These are phyloP conservation scores for Silene noctiflora DNA, from an alignment of 179 eudicot genomes.

Conservation along the genomic window DNA sequence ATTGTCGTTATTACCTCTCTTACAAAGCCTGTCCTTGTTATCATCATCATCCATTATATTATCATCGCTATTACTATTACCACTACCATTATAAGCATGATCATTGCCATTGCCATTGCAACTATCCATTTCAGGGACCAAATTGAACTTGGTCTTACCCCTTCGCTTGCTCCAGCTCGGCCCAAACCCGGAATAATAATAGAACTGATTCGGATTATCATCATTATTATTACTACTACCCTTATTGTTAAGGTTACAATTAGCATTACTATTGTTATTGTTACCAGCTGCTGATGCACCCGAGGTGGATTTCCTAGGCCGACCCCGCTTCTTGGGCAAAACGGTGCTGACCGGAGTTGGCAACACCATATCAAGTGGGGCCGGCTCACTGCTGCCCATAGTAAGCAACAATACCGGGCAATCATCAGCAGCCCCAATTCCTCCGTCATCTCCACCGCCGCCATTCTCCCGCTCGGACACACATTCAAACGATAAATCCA, in stretches of 20 bases:
- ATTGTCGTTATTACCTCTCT: background rate
- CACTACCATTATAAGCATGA: background rate
- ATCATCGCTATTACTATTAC: background rate
- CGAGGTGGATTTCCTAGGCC: constrained; percentile 32
- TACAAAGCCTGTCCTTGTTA: background rate
- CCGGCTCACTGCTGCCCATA: background rate
- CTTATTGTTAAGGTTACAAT: background rate
- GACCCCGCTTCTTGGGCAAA: constrained; percentile 34
- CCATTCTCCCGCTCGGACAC: constrained; percentile 9
- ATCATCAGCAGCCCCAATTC: constrained; percentile 26
- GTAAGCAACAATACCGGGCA: background rate
- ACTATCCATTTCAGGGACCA: background rate
- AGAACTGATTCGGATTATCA: constrained; percentile 44
- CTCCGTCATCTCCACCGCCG: background rate
- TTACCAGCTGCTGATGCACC: background rate
- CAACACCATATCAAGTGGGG: background rate
- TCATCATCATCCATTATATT: background rate
- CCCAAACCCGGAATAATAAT: constrained; percentile 79
- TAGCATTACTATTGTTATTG: background rate
- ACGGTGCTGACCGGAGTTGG: constrained; percentile 12
- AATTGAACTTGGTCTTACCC: constrained; percentile 24
- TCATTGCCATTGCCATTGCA: background rate
- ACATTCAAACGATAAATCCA: constrained; percentile 35
- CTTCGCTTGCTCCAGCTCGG: constrained; percentile 66
- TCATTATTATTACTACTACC: background rate